These are phyloP conservation scores for Petrea volubilis DNA, from an alignment of 257 asterid genomes.

Conservation along the genomic window DNA sequence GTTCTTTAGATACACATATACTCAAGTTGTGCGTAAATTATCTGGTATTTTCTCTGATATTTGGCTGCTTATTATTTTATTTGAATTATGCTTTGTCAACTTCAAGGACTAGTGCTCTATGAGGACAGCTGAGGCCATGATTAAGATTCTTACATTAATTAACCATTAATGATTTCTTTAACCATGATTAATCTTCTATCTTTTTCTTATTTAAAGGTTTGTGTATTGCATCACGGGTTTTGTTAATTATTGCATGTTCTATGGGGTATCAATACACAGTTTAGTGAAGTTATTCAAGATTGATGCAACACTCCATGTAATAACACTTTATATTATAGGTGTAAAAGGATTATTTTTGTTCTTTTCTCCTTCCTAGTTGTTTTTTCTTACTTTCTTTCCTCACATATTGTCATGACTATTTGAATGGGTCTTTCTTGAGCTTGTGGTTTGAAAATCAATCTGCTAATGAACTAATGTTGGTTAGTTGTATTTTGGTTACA, in stretches of 20 bases:
- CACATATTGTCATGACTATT: too few species aligned
- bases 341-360: too few species aligned
- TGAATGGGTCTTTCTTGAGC: too few species aligned
- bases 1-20: not conserved
- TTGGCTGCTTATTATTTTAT: not conserved
- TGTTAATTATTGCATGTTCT: slow-evolving; percentile 12
- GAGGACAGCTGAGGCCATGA: slow-evolving; percentile 26
- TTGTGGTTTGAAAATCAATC: too few species aligned
- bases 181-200: not conserved
- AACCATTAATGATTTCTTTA: slow-evolving; percentile 1
- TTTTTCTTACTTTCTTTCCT: too few species aligned
- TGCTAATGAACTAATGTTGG: too few species aligned
- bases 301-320: too few species aligned
- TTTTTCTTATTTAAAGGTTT: not conserved
- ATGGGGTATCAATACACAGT: too few species aligned
- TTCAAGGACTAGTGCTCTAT: not conserved
- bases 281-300: too few species aligned
- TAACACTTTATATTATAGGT: too few species aligned
- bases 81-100: not conserved
- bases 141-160: slow-evolving; percentile 12
- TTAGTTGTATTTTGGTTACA: too few species aligned
- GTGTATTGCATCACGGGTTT: not conserved
- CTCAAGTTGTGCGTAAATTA: slow-evolving; percentile 15
- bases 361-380: too few species aligned
- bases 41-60: slow-evolving; percentile 28